Evolutionary conservation across 2,329 filamentous ascomycete genomes (phyloP).

Genomic region (Nigrospora sphaerica): DNA sequence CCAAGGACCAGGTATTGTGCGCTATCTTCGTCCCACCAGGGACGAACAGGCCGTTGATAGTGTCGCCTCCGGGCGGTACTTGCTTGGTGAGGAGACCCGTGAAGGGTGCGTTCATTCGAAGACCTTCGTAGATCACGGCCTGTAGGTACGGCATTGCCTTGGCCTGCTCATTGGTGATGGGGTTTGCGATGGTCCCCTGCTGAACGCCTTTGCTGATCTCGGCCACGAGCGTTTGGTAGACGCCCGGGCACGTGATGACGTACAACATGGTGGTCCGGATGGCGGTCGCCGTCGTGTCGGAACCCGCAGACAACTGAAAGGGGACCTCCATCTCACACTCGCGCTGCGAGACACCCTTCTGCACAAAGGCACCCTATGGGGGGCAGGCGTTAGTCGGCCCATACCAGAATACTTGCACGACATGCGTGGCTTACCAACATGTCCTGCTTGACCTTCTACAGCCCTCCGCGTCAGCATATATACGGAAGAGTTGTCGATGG

Average conservation of each 20-base stretch:
- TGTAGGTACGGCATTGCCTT: slow-evolving; percentile 19
- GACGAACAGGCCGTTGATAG: neutral
- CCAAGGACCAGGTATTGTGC: neutral
- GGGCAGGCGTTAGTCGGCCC: neutral
- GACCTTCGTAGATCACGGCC: slow-evolving; percentile 1
- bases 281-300: slow-evolving; percentile 42
- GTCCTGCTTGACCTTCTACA: neutral
- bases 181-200: slow-evolving; percentile 13
- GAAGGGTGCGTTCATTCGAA: neutral
- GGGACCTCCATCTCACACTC: slow-evolving; percentile 22
- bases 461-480: too few relatives aligned
- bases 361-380: slow-evolving; percentile 20
- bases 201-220: slow-evolving; percentile 34
- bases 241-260: slow-evolving; percentile 36
- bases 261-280: slow-evolving; percentile 40
- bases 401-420: neutral
- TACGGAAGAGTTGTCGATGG: neutral
- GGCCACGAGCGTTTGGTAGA: slow-evolving; percentile 33
- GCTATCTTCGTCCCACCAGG: neutral
- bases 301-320: slow-evolving; percentile 25
- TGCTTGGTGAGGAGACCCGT: neutral
- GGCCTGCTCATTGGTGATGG: slow-evolving; percentile 15
- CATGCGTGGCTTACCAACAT: slow-evolving; percentile 6
- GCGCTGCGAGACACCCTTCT: slow-evolving; percentile 18
- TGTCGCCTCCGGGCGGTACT: neutral